Base-by-base conservation (phyloP, 192 early-diverging fungal species). In the Coemansia sp. region DNA sequence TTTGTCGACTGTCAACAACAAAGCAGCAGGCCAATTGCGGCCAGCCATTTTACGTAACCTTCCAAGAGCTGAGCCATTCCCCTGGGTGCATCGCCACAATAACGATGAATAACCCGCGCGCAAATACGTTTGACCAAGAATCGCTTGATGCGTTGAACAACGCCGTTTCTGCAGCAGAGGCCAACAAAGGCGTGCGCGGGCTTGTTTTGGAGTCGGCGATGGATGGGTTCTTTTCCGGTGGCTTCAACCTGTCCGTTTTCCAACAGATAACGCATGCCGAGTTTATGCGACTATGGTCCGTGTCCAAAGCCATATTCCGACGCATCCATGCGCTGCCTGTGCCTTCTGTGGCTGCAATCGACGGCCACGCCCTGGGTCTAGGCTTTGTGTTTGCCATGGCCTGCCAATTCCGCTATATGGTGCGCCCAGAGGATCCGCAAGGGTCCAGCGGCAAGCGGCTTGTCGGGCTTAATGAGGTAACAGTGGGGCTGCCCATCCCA, bases 401-500 rank as follows among this genome's bases (percentile, higher is more conserved):
- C 36, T 79, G 71, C 68, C 71, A 74, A 57, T 52, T 63, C 41
- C 71, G 77, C 35, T 79, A 46, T 23, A 73, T 73, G 64, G 71
- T 79, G 21, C 44, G 35, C 12, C 35, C 60, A 3, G 63, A 30
- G 30, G 30, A 52, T 14, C 4, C 20, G 20, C 48, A 20, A 14
- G n/a, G 33, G 16, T 5, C 58, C 24, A 23, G n/a, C n/a, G 23
- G 24, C 39, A 36, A 26, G 34, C 30, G 30, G 53, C 53, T 63
- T n/a, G 66, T 79, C 18, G 77, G 77, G 26, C 77, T 79, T 16
- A 79, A 79, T 49, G 77, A 79, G 43, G 77, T 71, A 1, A 68
- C 72, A 5, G 72, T 79, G 12, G 77, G 77, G 16, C 56, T 79
- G 51, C 72, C 77, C 0, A 61, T 79, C 36, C 77, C 77, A 21